Base-by-base conservation (phyloP, 1,284 basidiomycete genomes). In the Phylloboletellus chloephorus region DNA sequence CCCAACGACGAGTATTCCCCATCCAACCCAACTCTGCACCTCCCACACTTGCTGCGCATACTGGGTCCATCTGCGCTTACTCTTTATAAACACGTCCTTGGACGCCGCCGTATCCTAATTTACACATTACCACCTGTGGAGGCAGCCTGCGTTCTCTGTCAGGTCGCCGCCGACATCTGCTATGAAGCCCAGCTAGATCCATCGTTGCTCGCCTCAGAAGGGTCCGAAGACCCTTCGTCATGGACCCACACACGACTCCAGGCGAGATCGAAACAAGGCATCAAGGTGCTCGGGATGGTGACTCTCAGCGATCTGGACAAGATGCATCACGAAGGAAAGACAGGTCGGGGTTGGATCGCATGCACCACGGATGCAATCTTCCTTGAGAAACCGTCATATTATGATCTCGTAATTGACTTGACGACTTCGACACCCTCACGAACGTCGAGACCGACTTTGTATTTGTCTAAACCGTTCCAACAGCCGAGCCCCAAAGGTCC, bases 291-390 rank as follows among this genome's bases (percentile, higher is more conserved):
- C 1, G 86, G 86, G 0, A 81, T 86, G 74, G 73, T 88, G 25
- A 88, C 84, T 0, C 67, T 89, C 0, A 78, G 68, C 30, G 86
- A 88, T 53, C 57, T 86, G 23, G 76, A 79, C 47, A 72, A 74
- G 44, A 58, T 88, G 36, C 64, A 71, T 34, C 58, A 64, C 10
- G 82, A 81, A 52, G 69, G 71, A 29, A 63, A 67, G 49, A 68
- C 64, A 2, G 82, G 81, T 1, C 66, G 71, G 8, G 85, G 86
- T 10, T 89, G 84, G 83, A 76, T 88, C 40, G 86, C 86, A 22
- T 88, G 85, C 57, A 88, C 87, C 7, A 87, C 86, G 0, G 87
- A 89, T 48, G 79, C 84, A 2, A 76, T 89, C 13, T 88, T 85
- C 64, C 67, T 87, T 19, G 86, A 89, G 51, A 85, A 79, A 56